These are phyloP conservation scores for Pseudocercospora crystallina DNA, from an alignment of 2,329 filamentous ascomycete species.

Conservation along the genomic window DNA sequence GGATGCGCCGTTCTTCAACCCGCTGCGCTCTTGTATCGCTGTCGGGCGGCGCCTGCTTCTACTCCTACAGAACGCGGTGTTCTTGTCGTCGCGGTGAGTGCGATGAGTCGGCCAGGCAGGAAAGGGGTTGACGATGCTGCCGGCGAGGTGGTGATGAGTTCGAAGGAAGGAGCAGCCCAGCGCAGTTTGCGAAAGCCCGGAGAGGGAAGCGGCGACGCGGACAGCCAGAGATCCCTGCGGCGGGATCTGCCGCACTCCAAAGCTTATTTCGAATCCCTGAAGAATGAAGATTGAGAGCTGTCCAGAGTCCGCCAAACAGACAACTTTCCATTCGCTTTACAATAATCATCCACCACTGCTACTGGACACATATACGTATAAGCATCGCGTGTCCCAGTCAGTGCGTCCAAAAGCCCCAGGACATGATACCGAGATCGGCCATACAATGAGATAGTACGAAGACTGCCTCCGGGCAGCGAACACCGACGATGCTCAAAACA, in stretches of 20 bases:
- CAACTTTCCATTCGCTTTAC: too few relatives aligned
- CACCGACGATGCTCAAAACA: constrained; percentile 56
- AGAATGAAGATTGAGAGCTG: too few relatives aligned
- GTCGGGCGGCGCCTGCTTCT: too few relatives aligned
- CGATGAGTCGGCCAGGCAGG: constrained; percentile 11
- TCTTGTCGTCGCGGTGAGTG: neutral
- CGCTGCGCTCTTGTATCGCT: too few relatives aligned
- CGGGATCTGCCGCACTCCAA: neutral
- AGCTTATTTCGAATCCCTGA: constrained; percentile 1
- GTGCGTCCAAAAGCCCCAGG: neutral
- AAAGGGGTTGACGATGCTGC: constrained; percentile 13
- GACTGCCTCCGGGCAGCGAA: constrained; percentile 26
- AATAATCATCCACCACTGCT: too few relatives aligned
- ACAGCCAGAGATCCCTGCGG: neutral
- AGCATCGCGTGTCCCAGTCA: too few relatives aligned
- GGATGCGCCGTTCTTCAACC: too few relatives aligned
- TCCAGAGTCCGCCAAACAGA: too few relatives aligned
- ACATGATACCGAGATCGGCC: neutral
- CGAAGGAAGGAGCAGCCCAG: neutral
- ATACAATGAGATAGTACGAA: constrained; percentile 20
- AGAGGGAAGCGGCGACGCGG: neutral
- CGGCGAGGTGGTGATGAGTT: constrained; percentile 10
- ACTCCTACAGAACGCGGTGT: too few relatives aligned
- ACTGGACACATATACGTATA: too few relatives aligned
- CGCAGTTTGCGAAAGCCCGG: neutral